Conservation (phyloP, 2,329 filamentous ascomycete genomes). For the Orbilia javanica region DNA sequence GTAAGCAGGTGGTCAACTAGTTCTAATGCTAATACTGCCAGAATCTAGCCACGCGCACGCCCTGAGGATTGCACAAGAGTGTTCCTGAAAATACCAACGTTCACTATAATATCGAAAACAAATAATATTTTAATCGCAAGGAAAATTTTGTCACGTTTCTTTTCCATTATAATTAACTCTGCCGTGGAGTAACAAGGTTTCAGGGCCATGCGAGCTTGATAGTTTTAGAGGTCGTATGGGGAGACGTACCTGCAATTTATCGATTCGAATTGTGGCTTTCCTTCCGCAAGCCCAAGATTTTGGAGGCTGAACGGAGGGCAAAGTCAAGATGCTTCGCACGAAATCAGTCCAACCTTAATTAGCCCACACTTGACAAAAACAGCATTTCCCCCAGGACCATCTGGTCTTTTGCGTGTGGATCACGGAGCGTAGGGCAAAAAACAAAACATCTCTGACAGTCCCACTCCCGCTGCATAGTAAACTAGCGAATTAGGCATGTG, state of each 20-base stretch:
- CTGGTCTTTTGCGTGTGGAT: constrained; percentile 58
- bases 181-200: constrained; percentile 55
- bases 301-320: constrained; percentile 57
- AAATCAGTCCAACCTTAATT: constrained; percentile 32
- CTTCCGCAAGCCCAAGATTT: constrained; percentile 43
- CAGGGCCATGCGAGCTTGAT: constrained; percentile 56
- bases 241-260: constrained; percentile 57
- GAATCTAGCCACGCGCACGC: constrained; percentile 19
- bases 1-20: not conserved
- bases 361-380: constrained; percentile 30
- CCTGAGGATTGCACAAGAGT: not conserved
- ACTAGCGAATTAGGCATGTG: constrained; percentile 58
- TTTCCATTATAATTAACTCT: constrained; percentile 51
- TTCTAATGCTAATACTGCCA: not conserved
- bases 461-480: constrained; percentile 53
- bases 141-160: constrained; percentile 30
- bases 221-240: constrained; percentile 58
- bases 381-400: constrained; percentile 56
- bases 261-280: constrained; percentile 58
- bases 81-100: constrained; percentile 6
- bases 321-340: constrained; percentile 58
- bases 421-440: constrained; percentile 40
- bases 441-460: constrained; percentile 54
- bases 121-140: constrained; percentile 24
- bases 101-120: constrained; percentile 12